These are phyloP conservation scores for Gracilaria domingensis DNA, from an alignment of 23 red algal genomes.

Conservation along the genomic window DNA sequence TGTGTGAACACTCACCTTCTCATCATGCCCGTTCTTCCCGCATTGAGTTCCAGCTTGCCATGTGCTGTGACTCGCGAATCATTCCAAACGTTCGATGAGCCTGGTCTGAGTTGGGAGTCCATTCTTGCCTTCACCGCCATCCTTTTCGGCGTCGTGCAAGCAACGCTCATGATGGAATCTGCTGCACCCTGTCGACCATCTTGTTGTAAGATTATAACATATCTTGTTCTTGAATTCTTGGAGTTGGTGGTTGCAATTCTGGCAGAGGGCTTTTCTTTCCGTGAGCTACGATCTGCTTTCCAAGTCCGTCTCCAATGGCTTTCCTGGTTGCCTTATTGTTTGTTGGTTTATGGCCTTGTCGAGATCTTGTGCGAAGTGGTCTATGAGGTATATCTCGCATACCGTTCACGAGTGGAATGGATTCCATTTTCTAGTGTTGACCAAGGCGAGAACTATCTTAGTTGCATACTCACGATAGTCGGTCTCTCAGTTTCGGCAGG, in stretches of 20 bases:
- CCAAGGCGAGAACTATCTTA: background rate
- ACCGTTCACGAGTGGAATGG: conserved; percentile 13
- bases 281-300: conserved; percentile 29
- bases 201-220: background rate
- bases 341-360: conserved; percentile 4
- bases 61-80: conserved; percentile 12
- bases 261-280: conserved; percentile 20
- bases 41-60: background rate
- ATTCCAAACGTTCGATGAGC: conserved; percentile 13
- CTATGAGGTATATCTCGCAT: conserved; percentile 1
- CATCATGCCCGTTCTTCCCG: background rate
- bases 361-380: background rate
- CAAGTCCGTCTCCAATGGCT: conserved; percentile 1
- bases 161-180: conserved; percentile 40
- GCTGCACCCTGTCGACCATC: conserved; percentile 32
- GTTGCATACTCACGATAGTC: background rate
- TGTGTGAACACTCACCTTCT: background rate
- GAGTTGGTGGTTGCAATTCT: background rate
- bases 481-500: background rate
- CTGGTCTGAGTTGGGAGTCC: conserved; percentile 6
- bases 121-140: conserved; percentile 4
- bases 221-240: conserved; percentile 22
- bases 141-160: conserved; percentile 26
- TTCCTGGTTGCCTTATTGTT: conserved; percentile 21
- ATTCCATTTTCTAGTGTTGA: conserved; percentile 14